Conservation (phyloP, 2,329 filamentous ascomycete species). For the Xylariomycetidae sp. region DNA sequence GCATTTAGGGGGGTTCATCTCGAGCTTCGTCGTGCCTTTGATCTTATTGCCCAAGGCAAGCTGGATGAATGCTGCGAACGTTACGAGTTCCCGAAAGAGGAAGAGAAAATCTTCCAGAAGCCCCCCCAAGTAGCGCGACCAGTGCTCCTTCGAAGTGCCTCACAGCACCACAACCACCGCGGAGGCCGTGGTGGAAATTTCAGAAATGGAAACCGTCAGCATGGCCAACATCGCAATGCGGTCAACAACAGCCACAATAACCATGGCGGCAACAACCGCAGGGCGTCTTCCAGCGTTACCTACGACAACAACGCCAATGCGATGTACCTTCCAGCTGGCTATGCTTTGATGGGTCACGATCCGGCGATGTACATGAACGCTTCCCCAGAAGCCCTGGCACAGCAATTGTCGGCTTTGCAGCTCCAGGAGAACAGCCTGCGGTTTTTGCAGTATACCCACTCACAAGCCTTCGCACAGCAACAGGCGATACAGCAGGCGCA, state of each 20-base stretch:
- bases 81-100: slow-evolving; percentile 82
- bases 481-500: slow-evolving; percentile 37
- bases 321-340: slow-evolving; percentile 33
- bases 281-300: slow-evolving; percentile 47
- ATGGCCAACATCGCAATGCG: slow-evolving; percentile 24
- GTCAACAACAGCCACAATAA: slow-evolving; percentile 31
- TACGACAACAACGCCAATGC: slow-evolving; percentile 39
- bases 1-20: slow-evolving; percentile 87
- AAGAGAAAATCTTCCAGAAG: slow-evolving; percentile 56
- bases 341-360: slow-evolving; percentile 39
- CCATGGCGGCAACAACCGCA: slow-evolving; percentile 28
- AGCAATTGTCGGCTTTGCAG: slow-evolving; percentile 39
- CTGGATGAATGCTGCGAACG: slow-evolving; percentile 80
- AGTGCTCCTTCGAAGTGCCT: slow-evolving; percentile 54
- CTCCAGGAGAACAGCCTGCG: slow-evolving; percentile 39
- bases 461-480: slow-evolving; percentile 37
- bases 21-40: slow-evolving; percentile 84
- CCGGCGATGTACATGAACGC: slow-evolving; percentile 41
- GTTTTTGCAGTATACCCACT: slow-evolving; percentile 41
- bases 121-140: slow-evolving; percentile 50
- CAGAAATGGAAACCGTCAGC: slow-evolving; percentile 42
- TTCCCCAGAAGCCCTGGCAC: slow-evolving; percentile 34
- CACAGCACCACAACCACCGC: slow-evolving; percentile 48
- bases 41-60: slow-evolving; percentile 70
- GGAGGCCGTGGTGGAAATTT: slow-evolving; percentile 39